Evolutionary conservation across 2,329 filamentous ascomycete species (phyloP).

Genomic region (Aspergillus sp.): DNA sequence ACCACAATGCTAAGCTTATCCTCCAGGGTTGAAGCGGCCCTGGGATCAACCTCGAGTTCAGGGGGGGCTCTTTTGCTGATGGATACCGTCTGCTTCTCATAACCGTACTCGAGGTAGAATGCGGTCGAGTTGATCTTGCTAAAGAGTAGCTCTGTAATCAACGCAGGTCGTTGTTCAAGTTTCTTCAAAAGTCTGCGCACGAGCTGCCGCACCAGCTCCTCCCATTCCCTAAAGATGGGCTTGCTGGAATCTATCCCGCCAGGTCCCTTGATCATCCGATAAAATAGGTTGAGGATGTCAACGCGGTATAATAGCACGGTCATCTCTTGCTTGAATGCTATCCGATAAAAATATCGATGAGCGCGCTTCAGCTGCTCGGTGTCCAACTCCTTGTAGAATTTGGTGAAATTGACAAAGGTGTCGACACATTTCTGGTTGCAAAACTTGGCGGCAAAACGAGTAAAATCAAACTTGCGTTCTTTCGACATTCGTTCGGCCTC

Average conservation of each 20-base stretch:
- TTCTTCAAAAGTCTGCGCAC: conserved; percentile 82
- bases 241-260: conserved; percentile 71
- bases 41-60: conserved; percentile 80
- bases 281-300: conserved; percentile 85
- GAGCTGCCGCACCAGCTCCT: conserved; percentile 83
- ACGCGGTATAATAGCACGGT: conserved; percentile 86
- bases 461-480: conserved; percentile 94
- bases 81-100: conserved; percentile 75
- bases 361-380: conserved; percentile 83
- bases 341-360: conserved; percentile 90
- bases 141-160: conserved; percentile 91
- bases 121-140: conserved; percentile 84
- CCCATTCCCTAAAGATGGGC: conserved; percentile 82
- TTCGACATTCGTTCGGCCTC: conserved; percentile 72
- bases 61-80: conserved; percentile 72
- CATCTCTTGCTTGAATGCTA: conserved; percentile 94
- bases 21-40: conserved; percentile 64
- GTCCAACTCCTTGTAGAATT: conserved; percentile 79
- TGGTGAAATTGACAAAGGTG: conserved; percentile 80
- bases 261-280: conserved; percentile 90
- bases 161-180: conserved; percentile 79
- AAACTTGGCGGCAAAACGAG: conserved; percentile 78
- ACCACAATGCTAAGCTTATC: conserved; percentile 81
- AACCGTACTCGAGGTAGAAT: conserved; percentile 88
- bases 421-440: conserved; percentile 83